Percentiles rank a stretch among this genome's conserved stretches.
Conservation (phyloP, 306 rosid genomes). For the Cucumis hystrix region DNA sequence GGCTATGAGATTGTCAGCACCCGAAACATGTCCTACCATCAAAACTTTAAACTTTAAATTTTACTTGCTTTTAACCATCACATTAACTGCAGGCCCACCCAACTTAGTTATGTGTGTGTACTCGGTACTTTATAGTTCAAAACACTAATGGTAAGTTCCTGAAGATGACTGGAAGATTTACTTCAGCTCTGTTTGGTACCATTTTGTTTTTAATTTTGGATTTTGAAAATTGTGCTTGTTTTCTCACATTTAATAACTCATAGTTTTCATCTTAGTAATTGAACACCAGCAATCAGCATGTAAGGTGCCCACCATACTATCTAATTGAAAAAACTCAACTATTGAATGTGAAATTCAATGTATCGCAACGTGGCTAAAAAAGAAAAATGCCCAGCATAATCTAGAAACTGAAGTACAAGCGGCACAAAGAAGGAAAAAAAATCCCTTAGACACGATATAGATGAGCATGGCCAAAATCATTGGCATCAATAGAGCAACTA, state of each 20-base stretch:
- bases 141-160: not conserved
- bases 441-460: not conserved
- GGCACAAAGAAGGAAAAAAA: not conserved
- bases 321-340: not conserved
- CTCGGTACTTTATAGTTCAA: not conserved
- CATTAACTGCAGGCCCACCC: not conserved
- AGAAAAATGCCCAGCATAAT: not conserved
- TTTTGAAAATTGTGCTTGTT: no score
- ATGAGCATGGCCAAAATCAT: not conserved
- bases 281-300: not conserved
- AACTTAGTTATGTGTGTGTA: not conserved
- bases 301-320: not conserved
- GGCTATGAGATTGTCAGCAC: not conserved
- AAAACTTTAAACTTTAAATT: not conserved
- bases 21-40: not conserved
- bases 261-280: not conserved
- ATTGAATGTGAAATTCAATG: not conserved
- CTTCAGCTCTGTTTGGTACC: not conserved
- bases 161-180: not conserved
- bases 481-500: not conserved
- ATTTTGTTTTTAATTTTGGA: no score
- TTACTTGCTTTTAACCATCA: not conserved
- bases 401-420: not conserved
- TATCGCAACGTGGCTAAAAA: not conserved
- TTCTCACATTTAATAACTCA: no score